Evolutionary conservation across 1,139 yeast genomes (phyloP).

Genomic region (Yamadazyma spencermartinsiae): DNA sequence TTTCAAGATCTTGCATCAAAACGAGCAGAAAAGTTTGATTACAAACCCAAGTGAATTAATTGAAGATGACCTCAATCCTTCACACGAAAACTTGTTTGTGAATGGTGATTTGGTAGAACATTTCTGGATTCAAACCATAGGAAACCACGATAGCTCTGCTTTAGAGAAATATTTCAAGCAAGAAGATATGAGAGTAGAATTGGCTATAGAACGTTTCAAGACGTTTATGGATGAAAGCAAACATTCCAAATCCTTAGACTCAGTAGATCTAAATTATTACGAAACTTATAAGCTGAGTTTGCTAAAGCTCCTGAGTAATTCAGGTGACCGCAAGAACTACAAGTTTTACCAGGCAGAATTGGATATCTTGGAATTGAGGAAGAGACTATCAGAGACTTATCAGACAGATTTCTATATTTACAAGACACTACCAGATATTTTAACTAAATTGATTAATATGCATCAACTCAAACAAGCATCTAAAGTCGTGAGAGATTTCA

Average conservation of each 20-base stretch:
- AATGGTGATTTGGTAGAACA: conserved; percentile 45
- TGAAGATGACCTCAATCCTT: conserved; percentile 10
- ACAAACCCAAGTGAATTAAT: conserved; percentile 18
- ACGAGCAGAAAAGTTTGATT: conserved; percentile 27
- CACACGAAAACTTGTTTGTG: conserved; percentile 23
- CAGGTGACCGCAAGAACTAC: conserved; percentile 22
- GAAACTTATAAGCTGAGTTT: conserved; percentile 28
- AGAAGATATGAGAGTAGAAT: conserved; percentile 32
- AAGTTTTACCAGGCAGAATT: conserved; percentile 49
- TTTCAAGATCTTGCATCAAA: conserved; percentile 42
- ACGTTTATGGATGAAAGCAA: conserved; percentile 11
- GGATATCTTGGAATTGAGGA: conserved; percentile 52
- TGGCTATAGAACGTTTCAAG: conserved; percentile 24
- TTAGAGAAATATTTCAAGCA: conserved; percentile 34
- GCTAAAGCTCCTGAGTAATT: conserved; percentile 22
- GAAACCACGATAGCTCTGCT: conserved; percentile 21
- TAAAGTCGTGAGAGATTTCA: conserved; percentile 60
- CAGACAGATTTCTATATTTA: conserved; percentile 51
- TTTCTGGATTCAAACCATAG: conserved; percentile 40
- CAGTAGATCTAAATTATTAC: conserved; percentile 17
- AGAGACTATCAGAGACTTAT: conserved; percentile 54
- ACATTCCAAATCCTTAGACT: not conserved
- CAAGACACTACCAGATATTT: conserved; percentile 55
- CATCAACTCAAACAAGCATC: conserved; percentile 61
- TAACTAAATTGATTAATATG: conserved; percentile 53